Conservation (phyloP, 2,329 filamentous ascomycete genomes). For the Monilinia fructicola region DNA sequence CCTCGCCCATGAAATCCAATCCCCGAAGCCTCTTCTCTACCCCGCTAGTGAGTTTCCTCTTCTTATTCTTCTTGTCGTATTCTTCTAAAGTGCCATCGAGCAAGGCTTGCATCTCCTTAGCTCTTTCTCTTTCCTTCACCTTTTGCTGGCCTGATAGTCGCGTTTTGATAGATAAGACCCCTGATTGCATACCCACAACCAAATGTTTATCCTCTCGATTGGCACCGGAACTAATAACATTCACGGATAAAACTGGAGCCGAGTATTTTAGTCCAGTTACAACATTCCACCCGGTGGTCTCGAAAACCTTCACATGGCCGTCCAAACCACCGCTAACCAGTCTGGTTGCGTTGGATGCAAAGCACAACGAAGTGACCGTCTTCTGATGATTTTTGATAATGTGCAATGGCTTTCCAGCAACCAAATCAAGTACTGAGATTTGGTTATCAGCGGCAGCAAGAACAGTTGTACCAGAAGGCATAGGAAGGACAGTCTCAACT, state of each 20-base stretch:
- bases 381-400: slow-evolving; percentile 95
- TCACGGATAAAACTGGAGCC: slow-evolving; percentile 81
- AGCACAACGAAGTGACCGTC: slow-evolving; percentile 83
- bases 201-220: slow-evolving; percentile 84
- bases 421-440: slow-evolving; percentile 87
- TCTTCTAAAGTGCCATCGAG: slow-evolving; percentile 75
- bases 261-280: slow-evolving; percentile 94
- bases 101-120: slow-evolving; percentile 82
- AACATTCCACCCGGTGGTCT: slow-evolving; percentile 92
- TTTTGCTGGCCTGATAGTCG: slow-evolving; percentile 83
- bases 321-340: slow-evolving; percentile 88
- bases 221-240: slow-evolving; percentile 67
- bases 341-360: slow-evolving; percentile 77
- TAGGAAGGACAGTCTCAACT: slow-evolving; percentile 82
- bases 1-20: slow-evolving; percentile 80
- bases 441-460: slow-evolving; percentile 82
- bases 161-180: slow-evolving; percentile 86
- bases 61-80: slow-evolving; percentile 71
- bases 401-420: slow-evolving; percentile 83
- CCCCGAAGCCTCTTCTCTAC: slow-evolving; percentile 63
- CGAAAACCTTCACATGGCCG: slow-evolving; percentile 95
- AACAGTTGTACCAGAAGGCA: slow-evolving; percentile 82
- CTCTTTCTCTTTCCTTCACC: slow-evolving; percentile 69
- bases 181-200: slow-evolving; percentile 91
- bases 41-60: slow-evolving; percentile 59